Evolutionary conservation across 805 yeast genomes (phyloP).

Genomic region (Scheffersomyces ergatensis): DNA sequence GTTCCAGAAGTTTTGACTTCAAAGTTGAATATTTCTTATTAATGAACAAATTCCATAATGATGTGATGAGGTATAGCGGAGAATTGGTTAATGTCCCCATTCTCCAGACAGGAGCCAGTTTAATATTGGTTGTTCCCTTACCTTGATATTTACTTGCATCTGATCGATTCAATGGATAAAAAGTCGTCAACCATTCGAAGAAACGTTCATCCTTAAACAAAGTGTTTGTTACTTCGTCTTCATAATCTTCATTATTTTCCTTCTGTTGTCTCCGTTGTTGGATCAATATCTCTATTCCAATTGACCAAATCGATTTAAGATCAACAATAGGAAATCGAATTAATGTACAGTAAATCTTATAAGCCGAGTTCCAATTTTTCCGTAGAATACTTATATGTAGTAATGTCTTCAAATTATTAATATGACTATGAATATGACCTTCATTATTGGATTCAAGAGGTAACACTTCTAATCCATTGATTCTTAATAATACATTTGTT

Average conservation of each 20-base stretch:
- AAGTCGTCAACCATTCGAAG: slow-evolving; percentile 35
- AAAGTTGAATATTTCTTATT: slow-evolving; percentile 33
- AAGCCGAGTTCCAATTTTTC: slow-evolving; percentile 55
- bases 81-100: slow-evolving; percentile 38
- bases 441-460: slow-evolving; percentile 7
- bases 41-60: slow-evolving; percentile 42
- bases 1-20: slow-evolving; percentile 31
- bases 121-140: slow-evolving; percentile 5
- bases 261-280: slow-evolving; percentile 2
- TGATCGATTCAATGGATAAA: slow-evolving; percentile 7
- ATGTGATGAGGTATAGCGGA: slow-evolving; percentile 39
- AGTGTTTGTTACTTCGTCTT: not conserved
- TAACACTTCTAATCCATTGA: slow-evolving; percentile 20
- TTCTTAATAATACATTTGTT: slow-evolving; percentile 11
- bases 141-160: slow-evolving; percentile 7
- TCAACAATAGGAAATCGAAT: slow-evolving; percentile 50
- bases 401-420: slow-evolving; percentile 37
- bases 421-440: slow-evolving; percentile 13
- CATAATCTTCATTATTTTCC: slow-evolving; percentile 5
- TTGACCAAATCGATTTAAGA: slow-evolving; percentile 58
- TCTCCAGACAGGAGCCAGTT: slow-evolving; percentile 36
- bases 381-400: slow-evolving; percentile 49
- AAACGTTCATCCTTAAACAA: slow-evolving; percentile 27
- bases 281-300: slow-evolving; percentile 56
- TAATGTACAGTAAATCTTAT: slow-evolving; percentile 48